Evolutionary conservation across 2,329 filamentous ascomycete genomes (phyloP).

Genomic region (Ceratocystis diversiconidia): DNA sequence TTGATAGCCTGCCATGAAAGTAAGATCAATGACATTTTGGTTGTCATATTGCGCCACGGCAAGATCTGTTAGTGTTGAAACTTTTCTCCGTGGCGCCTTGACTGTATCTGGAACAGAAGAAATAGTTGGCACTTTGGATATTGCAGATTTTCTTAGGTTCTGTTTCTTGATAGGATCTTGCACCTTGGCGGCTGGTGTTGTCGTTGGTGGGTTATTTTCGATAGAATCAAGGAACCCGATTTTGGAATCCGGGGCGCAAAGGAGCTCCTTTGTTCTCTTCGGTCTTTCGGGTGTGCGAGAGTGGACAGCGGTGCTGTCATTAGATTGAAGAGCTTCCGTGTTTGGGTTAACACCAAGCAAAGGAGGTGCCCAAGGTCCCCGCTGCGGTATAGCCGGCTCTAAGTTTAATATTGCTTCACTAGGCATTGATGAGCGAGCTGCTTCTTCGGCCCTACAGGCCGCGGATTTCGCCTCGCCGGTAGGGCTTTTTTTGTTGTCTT

Average conservation of each 20-base stretch:
- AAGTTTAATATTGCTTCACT: slow-evolving; percentile 11
- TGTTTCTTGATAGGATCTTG: slow-evolving; percentile 2
- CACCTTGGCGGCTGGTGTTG: neutral
- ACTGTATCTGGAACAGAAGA: neutral
- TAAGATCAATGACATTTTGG: slow-evolving; percentile 13
- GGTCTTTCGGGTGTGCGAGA: neutral
- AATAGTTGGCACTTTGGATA: neutral
- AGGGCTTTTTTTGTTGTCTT: neutral
- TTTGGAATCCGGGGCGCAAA: neutral
- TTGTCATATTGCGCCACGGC: slow-evolving; percentile 17
- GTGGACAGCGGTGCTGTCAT: neutral
- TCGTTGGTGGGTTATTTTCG: neutral
- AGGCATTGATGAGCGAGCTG: neutral
- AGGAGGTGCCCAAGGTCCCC: slow-evolving; percentile 12
- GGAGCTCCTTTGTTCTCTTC: neutral
- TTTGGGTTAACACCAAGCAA: neutral
- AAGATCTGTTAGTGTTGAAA: slow-evolving; percentile 15
- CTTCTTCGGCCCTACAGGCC: neutral
- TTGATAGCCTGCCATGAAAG: slow-evolving; percentile 16
- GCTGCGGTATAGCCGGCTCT: slow-evolving; percentile 11
- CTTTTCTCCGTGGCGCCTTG: slow-evolving; percentile 15
- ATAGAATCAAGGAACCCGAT: slow-evolving; percentile 1
- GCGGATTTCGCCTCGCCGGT: neutral
- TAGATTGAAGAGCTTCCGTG: neutral
- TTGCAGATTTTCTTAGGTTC: neutral